Evolutionary conservation across 345 rosid genomes (phyloP).

Genomic region (Dipteronia sinensis): DNA sequence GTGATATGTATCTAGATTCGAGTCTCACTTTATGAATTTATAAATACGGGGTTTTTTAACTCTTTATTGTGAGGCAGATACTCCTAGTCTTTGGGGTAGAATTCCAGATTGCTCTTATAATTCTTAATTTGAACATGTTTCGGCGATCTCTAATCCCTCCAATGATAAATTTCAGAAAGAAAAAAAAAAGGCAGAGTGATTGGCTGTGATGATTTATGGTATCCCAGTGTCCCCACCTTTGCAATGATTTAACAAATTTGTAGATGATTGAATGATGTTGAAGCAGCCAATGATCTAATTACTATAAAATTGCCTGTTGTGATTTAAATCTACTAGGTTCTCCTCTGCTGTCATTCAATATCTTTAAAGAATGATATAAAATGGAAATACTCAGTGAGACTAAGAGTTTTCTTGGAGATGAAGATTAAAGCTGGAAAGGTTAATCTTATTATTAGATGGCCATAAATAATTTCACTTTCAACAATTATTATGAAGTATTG

Average conservation of each 20-base stretch:
- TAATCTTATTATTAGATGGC: neutral
- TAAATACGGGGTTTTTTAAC: too few relatives aligned
- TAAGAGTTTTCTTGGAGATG: conserved; percentile 7
- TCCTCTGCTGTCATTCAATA: neutral
- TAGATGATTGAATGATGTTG: neutral
- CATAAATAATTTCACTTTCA: neutral
- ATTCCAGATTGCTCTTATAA: too few relatives aligned
- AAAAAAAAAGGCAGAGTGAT: neutral
- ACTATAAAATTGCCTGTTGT: neutral
- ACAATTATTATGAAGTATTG: neutral
- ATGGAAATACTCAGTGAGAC: neutral
- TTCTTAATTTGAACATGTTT: too few relatives aligned
- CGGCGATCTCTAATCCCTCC: too few relatives aligned
- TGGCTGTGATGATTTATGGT: neutral
- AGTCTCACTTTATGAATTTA: too few relatives aligned
- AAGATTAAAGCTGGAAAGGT: conserved; percentile 14
- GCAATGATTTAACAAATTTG: neutral
- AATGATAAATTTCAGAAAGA: too few relatives aligned
- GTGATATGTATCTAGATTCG: too few relatives aligned
- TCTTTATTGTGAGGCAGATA: too few relatives aligned
- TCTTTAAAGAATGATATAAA: conserved; percentile 1
- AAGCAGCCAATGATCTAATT: neutral
- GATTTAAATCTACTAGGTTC: neutral
- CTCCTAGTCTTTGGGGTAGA: too few relatives aligned
- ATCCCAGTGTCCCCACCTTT: neutral